phyloP scores from a whole-genome alignment of 108 stramenopile genomes.

The Cyclotella sp. region DNA sequence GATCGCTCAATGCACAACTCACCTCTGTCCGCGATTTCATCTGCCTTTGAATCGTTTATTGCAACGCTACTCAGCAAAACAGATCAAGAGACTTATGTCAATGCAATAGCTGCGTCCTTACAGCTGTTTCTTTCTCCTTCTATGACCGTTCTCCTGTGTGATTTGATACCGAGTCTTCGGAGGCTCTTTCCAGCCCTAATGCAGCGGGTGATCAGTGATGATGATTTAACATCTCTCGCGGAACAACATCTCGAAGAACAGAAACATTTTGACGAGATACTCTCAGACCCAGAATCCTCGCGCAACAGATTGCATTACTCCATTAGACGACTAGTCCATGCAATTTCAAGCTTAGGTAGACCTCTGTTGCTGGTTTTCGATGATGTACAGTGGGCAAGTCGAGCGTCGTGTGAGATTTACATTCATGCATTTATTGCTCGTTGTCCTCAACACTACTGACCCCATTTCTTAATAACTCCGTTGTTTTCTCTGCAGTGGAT shows the following conservation, averaged over 20 bases:
- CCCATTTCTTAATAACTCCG: not conserved
- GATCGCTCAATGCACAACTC: slow-evolving; percentile 2
- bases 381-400: slow-evolving; percentile 35
- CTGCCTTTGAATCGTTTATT: slow-evolving; percentile 12
- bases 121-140: not conserved
- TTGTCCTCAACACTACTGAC: not conserved
- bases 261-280: not conserved
- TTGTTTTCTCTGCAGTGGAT: slow-evolving; percentile 1
- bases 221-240: not conserved
- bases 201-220: slow-evolving; percentile 14
- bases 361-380: slow-evolving; percentile 31
- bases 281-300: not conserved
- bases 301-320: slow-evolving; percentile 20
- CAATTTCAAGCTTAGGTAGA: slow-evolving; percentile 12
- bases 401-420: not conserved
- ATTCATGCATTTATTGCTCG: not conserved
- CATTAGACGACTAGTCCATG: slow-evolving; percentile 4
- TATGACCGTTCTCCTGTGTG: slow-evolving; percentile 8
- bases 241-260: not conserved
- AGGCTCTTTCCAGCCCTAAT: slow-evolving; percentile 7
- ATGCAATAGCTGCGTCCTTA: not conserved
- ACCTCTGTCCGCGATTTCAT: slow-evolving; percentile 16
- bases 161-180: slow-evolving; percentile 5
- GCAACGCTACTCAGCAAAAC: not conserved
- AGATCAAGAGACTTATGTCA: not conserved